Conservation (phyloP, 805 yeast species). For the Candida multigemmis region DNA sequence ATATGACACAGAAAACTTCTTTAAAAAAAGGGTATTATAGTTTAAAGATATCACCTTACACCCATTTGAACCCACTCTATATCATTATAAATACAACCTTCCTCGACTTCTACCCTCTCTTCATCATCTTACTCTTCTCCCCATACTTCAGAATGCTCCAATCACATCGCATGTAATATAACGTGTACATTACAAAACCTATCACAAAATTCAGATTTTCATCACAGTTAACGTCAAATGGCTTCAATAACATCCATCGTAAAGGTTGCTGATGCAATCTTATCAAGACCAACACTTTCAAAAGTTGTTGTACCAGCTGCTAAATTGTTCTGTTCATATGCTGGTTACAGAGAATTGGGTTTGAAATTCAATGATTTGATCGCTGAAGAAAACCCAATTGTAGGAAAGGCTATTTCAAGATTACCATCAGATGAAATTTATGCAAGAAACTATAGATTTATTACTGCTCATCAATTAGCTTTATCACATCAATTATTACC, state of each 20-base stretch:
- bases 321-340: constrained; percentile 55
- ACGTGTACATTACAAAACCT: too few species aligned
- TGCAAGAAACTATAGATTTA: constrained; percentile 85
- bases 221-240: constrained; percentile 20
- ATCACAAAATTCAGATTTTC: too few species aligned
- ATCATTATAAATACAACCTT: too few species aligned
- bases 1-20: too few species aligned
- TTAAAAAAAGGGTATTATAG: too few species aligned
- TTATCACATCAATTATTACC: constrained; percentile 83
- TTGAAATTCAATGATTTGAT: constrained; percentile 82
- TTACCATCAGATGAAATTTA: constrained; percentile 77
- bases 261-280: constrained; percentile 69
- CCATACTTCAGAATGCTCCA: too few species aligned
- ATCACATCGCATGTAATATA: too few species aligned
- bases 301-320: constrained; percentile 76
- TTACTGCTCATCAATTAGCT: constrained; percentile 86
- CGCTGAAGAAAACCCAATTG: constrained; percentile 76
- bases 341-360: constrained; percentile 95
- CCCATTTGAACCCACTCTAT: too few species aligned
- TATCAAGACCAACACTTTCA: constrained; percentile 70
- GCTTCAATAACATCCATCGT: constrained; percentile 60
- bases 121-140: too few species aligned
- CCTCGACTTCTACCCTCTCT: too few species aligned
- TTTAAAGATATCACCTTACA: too few species aligned
- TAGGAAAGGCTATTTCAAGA: constrained; percentile 84